phyloP scores from a whole-genome alignment of 2,329 filamentous ascomycete species.

The Byssothecium circinans region DNA sequence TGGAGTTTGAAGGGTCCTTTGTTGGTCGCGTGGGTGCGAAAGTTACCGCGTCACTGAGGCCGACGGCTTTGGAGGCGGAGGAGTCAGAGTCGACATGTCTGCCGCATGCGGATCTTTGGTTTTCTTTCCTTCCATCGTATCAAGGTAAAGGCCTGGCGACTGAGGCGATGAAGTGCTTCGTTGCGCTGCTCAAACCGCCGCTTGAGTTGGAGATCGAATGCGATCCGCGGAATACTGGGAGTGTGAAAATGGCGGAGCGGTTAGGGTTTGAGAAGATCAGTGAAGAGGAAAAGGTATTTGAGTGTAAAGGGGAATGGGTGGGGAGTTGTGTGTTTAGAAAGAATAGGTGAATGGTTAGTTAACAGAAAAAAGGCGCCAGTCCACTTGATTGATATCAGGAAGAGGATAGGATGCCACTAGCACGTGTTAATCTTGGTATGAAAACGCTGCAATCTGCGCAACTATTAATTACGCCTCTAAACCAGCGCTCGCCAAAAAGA shows the following conservation, averaged over 20 bases:
- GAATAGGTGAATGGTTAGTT: background rate
- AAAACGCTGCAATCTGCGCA: too few relatives aligned
- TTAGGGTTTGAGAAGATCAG: constrained; percentile 32
- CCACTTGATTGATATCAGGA: too few relatives aligned
- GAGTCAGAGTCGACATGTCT: background rate
- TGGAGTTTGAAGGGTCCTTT: constrained; percentile 22
- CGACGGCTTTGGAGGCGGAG: background rate
- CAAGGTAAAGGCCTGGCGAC: constrained; percentile 36
- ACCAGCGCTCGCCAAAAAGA: too few relatives aligned
- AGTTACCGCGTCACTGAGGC: background rate
- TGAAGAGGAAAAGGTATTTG: constrained; percentile 27
- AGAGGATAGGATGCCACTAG: too few relatives aligned
- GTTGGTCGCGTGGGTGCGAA: constrained; percentile 36
- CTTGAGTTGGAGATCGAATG: constrained; percentile 39
- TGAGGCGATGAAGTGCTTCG: constrained; percentile 34
- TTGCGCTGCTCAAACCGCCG: constrained; percentile 18
- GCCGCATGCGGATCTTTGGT: constrained; percentile 31
- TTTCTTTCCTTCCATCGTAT: constrained; percentile 26
- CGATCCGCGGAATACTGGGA: constrained; percentile 36
- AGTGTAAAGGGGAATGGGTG: constrained; percentile 40
- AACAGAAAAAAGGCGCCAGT: too few relatives aligned
- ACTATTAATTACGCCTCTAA: too few relatives aligned
- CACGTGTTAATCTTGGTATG: too few relatives aligned
- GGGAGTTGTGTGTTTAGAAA: constrained; percentile 32
- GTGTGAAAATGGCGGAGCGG: constrained; percentile 34